Conservation (phyloP, 306 rosid species). For the Malus sylvestris region DNA sequence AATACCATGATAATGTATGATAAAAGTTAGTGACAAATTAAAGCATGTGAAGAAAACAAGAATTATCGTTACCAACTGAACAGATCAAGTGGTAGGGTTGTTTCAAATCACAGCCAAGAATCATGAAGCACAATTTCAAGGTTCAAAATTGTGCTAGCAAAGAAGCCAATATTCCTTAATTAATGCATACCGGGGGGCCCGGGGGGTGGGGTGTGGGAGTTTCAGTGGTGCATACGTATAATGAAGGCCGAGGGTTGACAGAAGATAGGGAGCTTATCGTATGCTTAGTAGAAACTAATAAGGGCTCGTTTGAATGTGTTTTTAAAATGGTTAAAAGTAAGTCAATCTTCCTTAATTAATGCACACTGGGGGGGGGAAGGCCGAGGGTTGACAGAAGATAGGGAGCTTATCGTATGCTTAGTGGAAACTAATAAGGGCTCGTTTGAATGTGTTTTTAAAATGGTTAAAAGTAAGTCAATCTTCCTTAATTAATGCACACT, state of each 20-base stretch:
- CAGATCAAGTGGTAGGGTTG: too few species aligned
- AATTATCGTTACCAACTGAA: too few species aligned
- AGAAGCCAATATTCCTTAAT: neutral
- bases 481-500: too few species aligned
- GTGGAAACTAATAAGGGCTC: neutral
- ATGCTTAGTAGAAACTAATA: neutral
- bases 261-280: constrained; percentile 27
- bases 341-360: too few species aligned
- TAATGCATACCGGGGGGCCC: neutral
- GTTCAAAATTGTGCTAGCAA: neutral
- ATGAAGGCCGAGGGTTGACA: constrained; percentile 9
- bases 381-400: constrained; percentile 24
- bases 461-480: too few species aligned
- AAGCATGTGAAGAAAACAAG: too few species aligned
- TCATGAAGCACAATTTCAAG: neutral
- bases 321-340: too few species aligned
- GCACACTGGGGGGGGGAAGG: neutral
- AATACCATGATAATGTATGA: too few species aligned
- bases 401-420: constrained; percentile 11
- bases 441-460: too few species aligned
- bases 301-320: too few species aligned
- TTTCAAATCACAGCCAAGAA: neutral
- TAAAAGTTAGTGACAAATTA: too few species aligned
- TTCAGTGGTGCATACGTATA: neutral
- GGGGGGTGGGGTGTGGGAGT: too few species aligned